Base-by-base conservation (phyloP, 2,329 filamentous ascomycete genomes). In the Neophaeococcomyces aloes region DNA sequence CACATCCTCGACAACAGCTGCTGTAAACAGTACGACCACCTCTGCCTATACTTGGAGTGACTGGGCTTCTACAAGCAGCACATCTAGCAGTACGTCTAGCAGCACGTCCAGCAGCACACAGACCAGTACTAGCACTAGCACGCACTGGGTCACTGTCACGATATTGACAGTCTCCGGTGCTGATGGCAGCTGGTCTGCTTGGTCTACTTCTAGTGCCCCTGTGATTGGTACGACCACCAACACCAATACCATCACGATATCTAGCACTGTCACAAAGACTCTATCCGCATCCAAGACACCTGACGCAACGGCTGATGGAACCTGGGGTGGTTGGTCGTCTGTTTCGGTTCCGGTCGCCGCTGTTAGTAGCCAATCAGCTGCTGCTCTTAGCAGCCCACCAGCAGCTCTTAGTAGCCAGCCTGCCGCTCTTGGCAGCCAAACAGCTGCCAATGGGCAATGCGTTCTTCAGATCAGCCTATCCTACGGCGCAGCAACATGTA, bases 31-130 rank as follows among this genome's bases (percentile, higher is more conserved):
- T 48, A 45, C 45, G 14, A 33, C 48, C 18, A 15, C 44, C 35
- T 23, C 38, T 31, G 38, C 47, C 38, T 37, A 49, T 42, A 52
- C 36, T 37, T 53, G 51, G 51, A 35, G 38, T 29, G 49, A 53
- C 38, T 53, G 51, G 51, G 48, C 48, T 39, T 45, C 55, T 44
- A 49, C 57, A 45, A 42, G 44, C 48, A 51, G 41, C 42, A 54
- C 52, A 50, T 48, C 52, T 4, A 42, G 37, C 38, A 75, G 83
- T 46, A 85, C 80, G 50, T 86, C 81, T 33, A 65, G 83, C 32
- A 81, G 86, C 48, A 66, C 71, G 55, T 70, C 19, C 51, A 73
- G 74, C 52, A 42, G 29, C 42, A 44, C 42, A 10, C 38, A 42
- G 23, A 44, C 37, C 17, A 27, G 29, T 30, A 41, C 39, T 3